phyloP scores from a whole-genome alignment of 129 eudicot species.

The Flaveria trinervia region DNA sequence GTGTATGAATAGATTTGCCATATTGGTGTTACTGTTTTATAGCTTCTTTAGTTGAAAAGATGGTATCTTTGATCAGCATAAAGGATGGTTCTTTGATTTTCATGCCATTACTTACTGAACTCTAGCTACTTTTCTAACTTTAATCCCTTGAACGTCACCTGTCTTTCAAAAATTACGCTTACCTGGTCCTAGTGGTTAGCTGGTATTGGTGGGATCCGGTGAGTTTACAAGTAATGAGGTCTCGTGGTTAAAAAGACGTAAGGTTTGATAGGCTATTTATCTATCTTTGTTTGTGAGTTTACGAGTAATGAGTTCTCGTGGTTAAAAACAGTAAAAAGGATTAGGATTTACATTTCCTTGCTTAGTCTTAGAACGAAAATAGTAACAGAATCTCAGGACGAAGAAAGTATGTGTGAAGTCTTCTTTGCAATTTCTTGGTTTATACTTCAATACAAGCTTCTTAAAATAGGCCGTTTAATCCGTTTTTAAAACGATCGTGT shows the following conservation, averaged over 20 bases:
- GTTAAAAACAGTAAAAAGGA: not conserved
- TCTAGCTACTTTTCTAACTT: not conserved
- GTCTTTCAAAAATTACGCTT: not conserved
- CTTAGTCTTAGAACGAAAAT: not conserved
- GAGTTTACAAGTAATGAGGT: too few relatives aligned
- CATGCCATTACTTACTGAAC: not conserved
- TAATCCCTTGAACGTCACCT: not conserved
- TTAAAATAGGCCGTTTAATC: not conserved
- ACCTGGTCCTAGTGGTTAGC: not conserved
- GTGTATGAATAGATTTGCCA: not conserved
- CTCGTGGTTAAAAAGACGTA: not conserved
- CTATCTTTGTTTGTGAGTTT: not conserved
- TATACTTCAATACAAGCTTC: not conserved
- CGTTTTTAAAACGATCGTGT: not conserved
- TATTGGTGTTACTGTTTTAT: not conserved
- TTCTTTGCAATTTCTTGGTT: not conserved
- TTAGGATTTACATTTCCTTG: not conserved
- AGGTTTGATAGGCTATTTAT: not conserved
- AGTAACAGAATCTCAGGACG: not conserved
- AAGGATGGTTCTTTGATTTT: constrained; percentile 7
- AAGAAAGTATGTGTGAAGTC: not conserved
- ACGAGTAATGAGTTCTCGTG: too few relatives aligned
- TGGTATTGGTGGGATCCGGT: too few relatives aligned
- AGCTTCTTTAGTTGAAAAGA: constrained; percentile 4
- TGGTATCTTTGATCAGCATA: not conserved